These are phyloP conservation scores for Podaxis pistillaris DNA, from an alignment of 768 basidiomycete genomes.

Conservation along the genomic window DNA sequence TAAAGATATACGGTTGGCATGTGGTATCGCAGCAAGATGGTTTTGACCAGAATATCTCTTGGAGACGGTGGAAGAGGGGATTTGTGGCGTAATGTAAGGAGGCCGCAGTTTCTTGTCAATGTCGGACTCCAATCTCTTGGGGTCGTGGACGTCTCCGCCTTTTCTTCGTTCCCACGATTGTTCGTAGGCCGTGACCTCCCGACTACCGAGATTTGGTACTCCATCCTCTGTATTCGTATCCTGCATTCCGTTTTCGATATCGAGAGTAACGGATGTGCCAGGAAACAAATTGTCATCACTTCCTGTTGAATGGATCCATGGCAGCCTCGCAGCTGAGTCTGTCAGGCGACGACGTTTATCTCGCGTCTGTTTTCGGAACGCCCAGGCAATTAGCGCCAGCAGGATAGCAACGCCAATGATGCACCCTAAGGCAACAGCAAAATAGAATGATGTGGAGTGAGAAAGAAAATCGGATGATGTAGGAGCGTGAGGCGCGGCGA, in stretches of 20 bases:
- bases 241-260: slow-evolving; percentile 19
- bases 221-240: slow-evolving; percentile 18
- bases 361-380: slow-evolving; percentile 36
- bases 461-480: slow-evolving; percentile 15
- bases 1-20: slow-evolving; percentile 2
- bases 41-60: slow-evolving; percentile 16
- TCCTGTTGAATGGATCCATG: slow-evolving; percentile 27
- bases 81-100: slow-evolving; percentile 21
- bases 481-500: slow-evolving; percentile 1
- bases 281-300: slow-evolving; percentile 24
- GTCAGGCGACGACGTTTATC: slow-evolving; percentile 32
- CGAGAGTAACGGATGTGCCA: slow-evolving; percentile 19
- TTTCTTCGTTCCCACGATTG: slow-evolving; percentile 35
- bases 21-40: neutral
- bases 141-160: slow-evolving; percentile 43
- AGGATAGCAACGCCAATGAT: slow-evolving; percentile 45
- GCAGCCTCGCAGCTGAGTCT: slow-evolving; percentile 28
- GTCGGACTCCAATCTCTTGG: slow-evolving; percentile 31
- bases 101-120: slow-evolving; percentile 19
- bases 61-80: slow-evolving; percentile 22
- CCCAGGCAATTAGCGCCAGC: slow-evolving; percentile 48
- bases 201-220: slow-evolving; percentile 24
- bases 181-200: slow-evolving; percentile 24
- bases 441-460: slow-evolving; percentile 44
- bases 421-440: slow-evolving; percentile 47